These are phyloP conservation scores for Myxozyma udenii DNA, from an alignment of 805 yeast genomes.

Conservation along the genomic window DNA sequence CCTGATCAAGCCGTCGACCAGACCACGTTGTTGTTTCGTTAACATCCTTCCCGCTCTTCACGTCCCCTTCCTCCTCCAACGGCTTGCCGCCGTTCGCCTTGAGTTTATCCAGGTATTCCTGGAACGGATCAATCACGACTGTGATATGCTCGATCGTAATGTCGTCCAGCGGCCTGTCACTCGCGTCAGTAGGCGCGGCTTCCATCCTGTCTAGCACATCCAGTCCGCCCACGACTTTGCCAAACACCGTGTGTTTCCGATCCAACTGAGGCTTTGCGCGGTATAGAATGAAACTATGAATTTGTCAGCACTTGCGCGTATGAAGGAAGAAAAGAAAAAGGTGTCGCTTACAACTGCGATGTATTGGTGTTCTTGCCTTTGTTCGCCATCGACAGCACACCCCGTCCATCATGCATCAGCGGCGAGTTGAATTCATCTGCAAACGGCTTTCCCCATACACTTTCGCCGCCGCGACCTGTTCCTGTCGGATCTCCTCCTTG, in stretches of 20 bases:
- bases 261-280: slow-evolving; percentile 66
- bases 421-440: slow-evolving; percentile 51
- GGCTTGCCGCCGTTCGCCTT: slow-evolving; percentile 10
- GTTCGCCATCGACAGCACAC: slow-evolving; percentile 85
- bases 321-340: no score
- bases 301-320: background rate
- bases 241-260: slow-evolving; percentile 58
- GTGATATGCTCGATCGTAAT: slow-evolving; percentile 21
- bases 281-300: slow-evolving; percentile 62
- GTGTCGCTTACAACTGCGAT: slow-evolving; percentile 67
- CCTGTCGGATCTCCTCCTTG: slow-evolving; percentile 42
- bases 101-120: slow-evolving; percentile 20
- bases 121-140: slow-evolving; percentile 31
- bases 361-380: slow-evolving; percentile 93
- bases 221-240: slow-evolving; percentile 50
- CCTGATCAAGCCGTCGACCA: slow-evolving; percentile 10
- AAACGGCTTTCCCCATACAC: slow-evolving; percentile 34
- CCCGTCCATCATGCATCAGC: slow-evolving; percentile 72
- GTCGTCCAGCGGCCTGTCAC: slow-evolving; percentile 25
- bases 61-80: background rate
- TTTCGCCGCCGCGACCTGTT: slow-evolving; percentile 38
- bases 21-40: slow-evolving; percentile 25
- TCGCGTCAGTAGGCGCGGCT: slow-evolving; percentile 14
- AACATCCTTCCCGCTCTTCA: background rate
- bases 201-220: slow-evolving; percentile 51